A percentile compares a stretch with the other conserved stretches of the same genome.
Conservation (phyloP, 306 rosid genomes). For the Medicago lupulina region DNA sequence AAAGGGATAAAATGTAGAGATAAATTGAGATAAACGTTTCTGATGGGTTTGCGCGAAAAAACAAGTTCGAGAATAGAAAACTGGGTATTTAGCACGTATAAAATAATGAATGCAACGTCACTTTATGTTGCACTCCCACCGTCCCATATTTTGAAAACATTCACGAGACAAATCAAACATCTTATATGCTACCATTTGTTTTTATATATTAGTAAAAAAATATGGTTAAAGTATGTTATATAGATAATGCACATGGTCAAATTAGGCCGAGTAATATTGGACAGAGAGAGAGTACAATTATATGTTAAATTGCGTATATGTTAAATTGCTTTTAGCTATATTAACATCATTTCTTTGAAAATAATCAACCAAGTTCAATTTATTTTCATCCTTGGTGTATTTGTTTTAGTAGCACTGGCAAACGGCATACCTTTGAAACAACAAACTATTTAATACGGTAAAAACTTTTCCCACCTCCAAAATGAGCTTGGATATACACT, state of each 20-base stretch:
- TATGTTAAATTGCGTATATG: not conserved
- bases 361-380: not conserved
- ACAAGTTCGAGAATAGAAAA: not conserved
- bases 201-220: no score
- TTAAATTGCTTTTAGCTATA: not conserved
- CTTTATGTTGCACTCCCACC: not conserved
- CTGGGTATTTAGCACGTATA: not conserved
- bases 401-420: not conserved
- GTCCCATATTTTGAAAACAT: no score
- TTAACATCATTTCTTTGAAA: not conserved
- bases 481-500: not conserved
- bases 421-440: conserved; percentile 1
- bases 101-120: not conserved
- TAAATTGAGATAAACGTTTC: not conserved
- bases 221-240: no score
- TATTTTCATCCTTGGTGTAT: not conserved
- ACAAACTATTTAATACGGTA: not conserved
- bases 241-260: no score
- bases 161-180: no score
- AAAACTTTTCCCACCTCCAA: no score
- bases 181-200: no score
- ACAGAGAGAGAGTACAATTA: no score
- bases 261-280: no score
- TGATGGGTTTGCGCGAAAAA: conserved; percentile 8
- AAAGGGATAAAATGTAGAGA: conserved; percentile 1